Base-by-base conservation (phyloP, 2,329 filamentous ascomycete species). In the Didymellaceae sp. region DNA sequence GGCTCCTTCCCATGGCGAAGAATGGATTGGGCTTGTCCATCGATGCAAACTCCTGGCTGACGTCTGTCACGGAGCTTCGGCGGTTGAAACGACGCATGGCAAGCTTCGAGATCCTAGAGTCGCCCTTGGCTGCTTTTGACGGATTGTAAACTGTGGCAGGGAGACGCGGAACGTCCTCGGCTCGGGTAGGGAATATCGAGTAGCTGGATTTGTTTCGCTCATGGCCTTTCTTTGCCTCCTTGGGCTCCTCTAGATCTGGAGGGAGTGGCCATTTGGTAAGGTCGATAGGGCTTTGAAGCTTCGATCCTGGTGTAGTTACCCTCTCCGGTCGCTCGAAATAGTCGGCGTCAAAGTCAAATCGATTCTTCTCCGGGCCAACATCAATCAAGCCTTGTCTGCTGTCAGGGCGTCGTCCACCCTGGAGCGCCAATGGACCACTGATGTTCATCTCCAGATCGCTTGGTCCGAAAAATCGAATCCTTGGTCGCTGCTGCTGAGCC, bases 391-490 rank as follows among this genome's bases (percentile, higher is more conserved):
- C 69, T 49, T 72, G 65, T 43, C 67, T 66, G 51, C 65, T 71
- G 21, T 72, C 65, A 43, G 65, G 65, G 26, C 67, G 66, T 13
- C 61, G 60, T 13, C 68, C 68, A 17, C 66, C 65, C 47, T 72
- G 66, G 7, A 74, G 49, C 33, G 58, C 61, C 21, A 74, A 50
- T 11, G 73, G 73, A 2, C 66, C 68, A 37, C 72, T 75, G 49
- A 75, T 75, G 44, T 69, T 71, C 68, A 75, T 73, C 33, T 75
- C 73, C 34, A 75, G 52, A 39, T 75, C 72, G 44, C 69, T 74
- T 2, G 76, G 74, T 30, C 75, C 75, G 59, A 75, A 80, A 43
- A 81, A 74, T 25, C 77, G 73, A 38, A 81, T 77, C 43, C 75
- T 74, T 41, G 79, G 75, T 74, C 79, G 62, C 70, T 77, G 62